phyloP scores from a whole-genome alignment of 176 grass and related monocot species.

The Oryza coarctata region DNA sequence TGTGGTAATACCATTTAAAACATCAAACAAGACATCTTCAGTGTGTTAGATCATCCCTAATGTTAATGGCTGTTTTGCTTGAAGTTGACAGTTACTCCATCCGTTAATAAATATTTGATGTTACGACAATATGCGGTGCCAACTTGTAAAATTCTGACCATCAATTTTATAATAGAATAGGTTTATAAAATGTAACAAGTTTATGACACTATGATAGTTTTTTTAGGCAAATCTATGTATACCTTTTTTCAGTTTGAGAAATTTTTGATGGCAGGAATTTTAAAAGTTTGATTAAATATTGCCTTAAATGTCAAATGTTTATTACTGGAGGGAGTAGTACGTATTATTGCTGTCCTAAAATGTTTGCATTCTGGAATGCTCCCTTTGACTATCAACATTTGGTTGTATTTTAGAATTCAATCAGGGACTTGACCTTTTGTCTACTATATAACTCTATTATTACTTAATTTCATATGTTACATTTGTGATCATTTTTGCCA shows the following conservation, averaged over 20 bases:
- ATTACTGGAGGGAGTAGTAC: too few species aligned
- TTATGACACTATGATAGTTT: too few species aligned
- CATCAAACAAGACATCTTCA: not conserved
- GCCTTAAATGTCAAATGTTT: too few species aligned
- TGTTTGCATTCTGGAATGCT: not conserved
- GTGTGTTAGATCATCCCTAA: not conserved
- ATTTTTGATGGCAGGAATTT: too few species aligned
- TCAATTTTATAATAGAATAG: too few species aligned
- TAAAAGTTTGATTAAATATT: too few species aligned
- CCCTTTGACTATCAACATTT: slow-evolving; percentile 8
- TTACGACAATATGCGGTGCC: too few species aligned
- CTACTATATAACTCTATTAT: slow-evolving; percentile 4
- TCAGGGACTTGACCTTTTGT: not conserved
- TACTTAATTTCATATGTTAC: not conserved
- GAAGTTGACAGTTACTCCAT: not conserved
- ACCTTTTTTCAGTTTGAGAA: too few species aligned
- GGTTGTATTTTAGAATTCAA: not conserved
- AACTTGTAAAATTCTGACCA: too few species aligned
- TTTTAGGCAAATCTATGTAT: too few species aligned
- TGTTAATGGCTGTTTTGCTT: not conserved
- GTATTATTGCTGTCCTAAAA: not conserved
- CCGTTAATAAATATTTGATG: too few species aligned
- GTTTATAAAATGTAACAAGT: too few species aligned
- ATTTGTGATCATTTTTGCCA: slow-evolving; percentile 40
- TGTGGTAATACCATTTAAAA: not conserved